Conservation (phyloP, 176 grass and related monocot species). For the Oryza punctata region DNA sequence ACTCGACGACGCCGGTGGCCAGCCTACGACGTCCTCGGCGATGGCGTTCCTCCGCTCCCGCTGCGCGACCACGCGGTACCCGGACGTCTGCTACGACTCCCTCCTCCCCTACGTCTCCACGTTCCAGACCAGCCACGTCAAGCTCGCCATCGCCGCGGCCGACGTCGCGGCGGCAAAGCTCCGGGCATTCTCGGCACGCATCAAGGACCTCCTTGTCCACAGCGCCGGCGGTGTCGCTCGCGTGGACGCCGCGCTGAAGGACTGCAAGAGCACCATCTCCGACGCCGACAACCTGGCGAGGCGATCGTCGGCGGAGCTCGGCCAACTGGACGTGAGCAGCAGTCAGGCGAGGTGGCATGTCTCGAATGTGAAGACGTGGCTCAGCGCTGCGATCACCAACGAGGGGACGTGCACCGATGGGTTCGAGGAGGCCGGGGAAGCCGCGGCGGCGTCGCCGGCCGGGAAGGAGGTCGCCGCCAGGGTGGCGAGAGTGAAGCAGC, state of each 20-base stretch:
- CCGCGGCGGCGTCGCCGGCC: background rate
- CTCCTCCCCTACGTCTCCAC: conserved; percentile 35
- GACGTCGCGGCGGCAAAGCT: conserved; percentile 28
- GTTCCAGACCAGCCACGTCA: conserved; percentile 24
- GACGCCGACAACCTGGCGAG: conserved; percentile 21
- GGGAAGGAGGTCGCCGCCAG: conserved; percentile 31
- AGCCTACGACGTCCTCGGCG: background rate
- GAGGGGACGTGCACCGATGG: conserved; percentile 59
- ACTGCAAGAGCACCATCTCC: conserved; percentile 36
- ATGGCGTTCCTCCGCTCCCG: conserved; percentile 2
- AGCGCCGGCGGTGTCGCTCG: background rate
- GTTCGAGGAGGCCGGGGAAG: background rate
- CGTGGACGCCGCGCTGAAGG: conserved; percentile 28
- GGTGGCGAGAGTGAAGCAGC: conserved; percentile 25
- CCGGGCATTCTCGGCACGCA: conserved; percentile 11
- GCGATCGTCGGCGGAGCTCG: conserved; percentile 29
- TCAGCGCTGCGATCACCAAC: conserved; percentile 64
- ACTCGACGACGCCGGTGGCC: background rate
- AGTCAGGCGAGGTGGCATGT: conserved; percentile 44
- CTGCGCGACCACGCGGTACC: conserved; percentile 30
- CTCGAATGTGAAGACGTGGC: conserved; percentile 74
- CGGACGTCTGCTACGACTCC: conserved; percentile 44
- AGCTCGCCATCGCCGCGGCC: conserved; percentile 47
- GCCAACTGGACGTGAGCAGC: conserved; percentile 16
- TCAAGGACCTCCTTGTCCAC: conserved; percentile 11